These are phyloP conservation scores for Trametes meyenii DNA, from an alignment of 768 basidiomycete genomes.

Conservation along the genomic window DNA sequence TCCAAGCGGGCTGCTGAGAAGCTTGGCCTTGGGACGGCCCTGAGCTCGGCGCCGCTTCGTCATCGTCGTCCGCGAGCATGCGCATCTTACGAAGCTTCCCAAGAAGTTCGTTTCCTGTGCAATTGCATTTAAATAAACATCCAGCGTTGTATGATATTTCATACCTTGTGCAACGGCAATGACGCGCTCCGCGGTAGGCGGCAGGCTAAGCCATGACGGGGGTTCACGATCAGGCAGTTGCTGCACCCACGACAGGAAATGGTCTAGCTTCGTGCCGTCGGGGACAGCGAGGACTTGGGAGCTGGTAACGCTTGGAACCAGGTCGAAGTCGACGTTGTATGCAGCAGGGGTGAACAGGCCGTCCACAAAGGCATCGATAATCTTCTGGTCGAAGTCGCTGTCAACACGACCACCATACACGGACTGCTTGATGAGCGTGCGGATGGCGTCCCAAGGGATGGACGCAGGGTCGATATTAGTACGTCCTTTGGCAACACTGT, in stretches of 20 bases:
- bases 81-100: constrained; percentile 93
- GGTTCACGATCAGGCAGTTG: constrained; percentile 90
- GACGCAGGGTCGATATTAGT: constrained; percentile 89
- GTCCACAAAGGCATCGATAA: constrained; percentile 93
- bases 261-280: constrained; percentile 90
- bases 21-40: constrained; percentile 64
- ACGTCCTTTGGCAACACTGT: constrained; percentile 77
- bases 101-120: constrained; percentile 78
- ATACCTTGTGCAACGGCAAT: constrained; percentile 91
- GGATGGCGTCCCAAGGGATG: constrained; percentile 96
- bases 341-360: constrained; percentile 83
- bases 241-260: constrained; percentile 90
- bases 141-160: neutral
- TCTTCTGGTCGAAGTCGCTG: constrained; percentile 92
- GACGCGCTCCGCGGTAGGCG: constrained; percentile 88
- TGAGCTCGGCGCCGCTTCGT: constrained; percentile 50
- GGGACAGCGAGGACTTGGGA: constrained; percentile 68
- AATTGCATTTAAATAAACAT: constrained; percentile 3
- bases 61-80: constrained; percentile 81
- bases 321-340: constrained; percentile 91
- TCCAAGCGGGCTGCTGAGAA: constrained; percentile 91
- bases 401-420: constrained; percentile 95
- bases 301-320: constrained; percentile 69
- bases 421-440: constrained; percentile 91
- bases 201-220: constrained; percentile 92